A percentile compares a stretch with the other conserved stretches of the same genome.
Evolutionary conservation across 106 monocot genomes (phyloP).

Genomic region (Acorus gramineus): DNA sequence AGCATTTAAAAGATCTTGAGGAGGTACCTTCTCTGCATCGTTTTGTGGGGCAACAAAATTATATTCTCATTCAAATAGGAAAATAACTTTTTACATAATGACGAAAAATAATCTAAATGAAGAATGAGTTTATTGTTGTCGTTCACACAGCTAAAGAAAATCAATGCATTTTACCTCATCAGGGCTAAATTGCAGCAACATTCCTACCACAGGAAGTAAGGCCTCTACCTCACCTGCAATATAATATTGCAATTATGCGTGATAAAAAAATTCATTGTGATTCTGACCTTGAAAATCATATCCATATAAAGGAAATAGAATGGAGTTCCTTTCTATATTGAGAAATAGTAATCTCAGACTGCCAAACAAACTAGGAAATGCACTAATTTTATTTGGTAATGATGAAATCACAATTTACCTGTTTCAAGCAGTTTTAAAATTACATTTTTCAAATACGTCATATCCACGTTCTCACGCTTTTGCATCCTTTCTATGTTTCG

Average conservation of each 20-base stretch:
- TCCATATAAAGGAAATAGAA: not conserved
- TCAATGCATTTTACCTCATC: slow-evolving; percentile 56
- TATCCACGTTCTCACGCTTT: slow-evolving; percentile 91
- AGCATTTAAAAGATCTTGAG: too few species aligned
- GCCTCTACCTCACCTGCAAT: slow-evolving; percentile 82
- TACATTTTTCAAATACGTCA: slow-evolving; percentile 98
- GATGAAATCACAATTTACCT: slow-evolving; percentile 28
- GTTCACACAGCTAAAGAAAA: not conserved
- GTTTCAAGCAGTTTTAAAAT: slow-evolving; percentile 95
- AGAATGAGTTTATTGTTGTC: not conserved
- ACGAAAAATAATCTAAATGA: not conserved
- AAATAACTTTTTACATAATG: too few species aligned
- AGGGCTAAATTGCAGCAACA: slow-evolving; percentile 80
- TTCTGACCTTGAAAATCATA: not conserved
- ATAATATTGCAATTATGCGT: not conserved
- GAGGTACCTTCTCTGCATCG: too few species aligned
- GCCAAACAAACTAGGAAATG: too few species aligned
- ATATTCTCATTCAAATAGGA: too few species aligned
- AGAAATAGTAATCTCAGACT: too few species aligned
- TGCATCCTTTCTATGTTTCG: slow-evolving; percentile 88
- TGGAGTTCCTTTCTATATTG: too few species aligned
- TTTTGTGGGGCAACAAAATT: too few species aligned
- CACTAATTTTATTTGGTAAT: not conserved
- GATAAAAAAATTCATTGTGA: not conserved
- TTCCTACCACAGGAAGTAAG: slow-evolving; percentile 84